phyloP scores from a whole-genome alignment of 768 basidiomycete genomes.

The Boletus subcaerulescens region DNA sequence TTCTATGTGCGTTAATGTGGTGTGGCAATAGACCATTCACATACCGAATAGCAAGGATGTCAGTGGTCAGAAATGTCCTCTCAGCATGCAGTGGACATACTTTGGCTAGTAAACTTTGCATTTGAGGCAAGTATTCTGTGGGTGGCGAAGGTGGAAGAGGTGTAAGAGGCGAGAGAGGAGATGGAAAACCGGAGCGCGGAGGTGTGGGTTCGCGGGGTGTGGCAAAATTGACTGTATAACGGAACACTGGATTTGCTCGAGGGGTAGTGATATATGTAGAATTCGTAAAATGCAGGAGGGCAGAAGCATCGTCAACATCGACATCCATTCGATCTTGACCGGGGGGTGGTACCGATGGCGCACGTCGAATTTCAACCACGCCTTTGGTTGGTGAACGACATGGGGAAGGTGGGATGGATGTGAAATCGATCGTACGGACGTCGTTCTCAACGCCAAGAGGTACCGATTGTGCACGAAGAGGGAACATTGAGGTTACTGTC shows the following conservation, averaged over 20 bases:
- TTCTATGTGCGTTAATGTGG: not conserved
- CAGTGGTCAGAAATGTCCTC: not conserved
- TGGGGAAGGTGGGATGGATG: slow-evolving; percentile 24
- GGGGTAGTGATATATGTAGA: slow-evolving; percentile 4
- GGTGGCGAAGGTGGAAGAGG: slow-evolving; percentile 50
- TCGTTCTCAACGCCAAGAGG: slow-evolving; percentile 18
- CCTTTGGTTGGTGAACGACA: slow-evolving; percentile 23
- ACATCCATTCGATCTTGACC: slow-evolving; percentile 25
- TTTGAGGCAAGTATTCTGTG: slow-evolving; percentile 2
- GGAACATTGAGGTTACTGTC: slow-evolving; percentile 8
- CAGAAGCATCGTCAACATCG: slow-evolving; percentile 15
- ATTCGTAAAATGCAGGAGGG: slow-evolving; percentile 25
- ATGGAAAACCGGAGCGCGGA: not conserved
- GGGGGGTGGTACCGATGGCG: slow-evolving; percentile 21
- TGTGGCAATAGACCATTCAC: not conserved
- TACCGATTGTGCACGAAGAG: slow-evolving; percentile 29
- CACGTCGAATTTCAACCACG: slow-evolving; percentile 23
- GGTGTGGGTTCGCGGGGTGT: slow-evolving; percentile 21
- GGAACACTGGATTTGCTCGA: slow-evolving; percentile 10
- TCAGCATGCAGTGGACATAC: slow-evolving; percentile 14
- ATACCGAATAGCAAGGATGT: not conserved
- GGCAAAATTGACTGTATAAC: slow-evolving; percentile 27
- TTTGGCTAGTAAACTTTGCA: slow-evolving; percentile 12
- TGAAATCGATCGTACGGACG: slow-evolving; percentile 20
- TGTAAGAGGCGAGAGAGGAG: slow-evolving; percentile 45